phyloP scores from a whole-genome alignment of 1,139 yeast genomes.

The Taphrina confusa region DNA sequence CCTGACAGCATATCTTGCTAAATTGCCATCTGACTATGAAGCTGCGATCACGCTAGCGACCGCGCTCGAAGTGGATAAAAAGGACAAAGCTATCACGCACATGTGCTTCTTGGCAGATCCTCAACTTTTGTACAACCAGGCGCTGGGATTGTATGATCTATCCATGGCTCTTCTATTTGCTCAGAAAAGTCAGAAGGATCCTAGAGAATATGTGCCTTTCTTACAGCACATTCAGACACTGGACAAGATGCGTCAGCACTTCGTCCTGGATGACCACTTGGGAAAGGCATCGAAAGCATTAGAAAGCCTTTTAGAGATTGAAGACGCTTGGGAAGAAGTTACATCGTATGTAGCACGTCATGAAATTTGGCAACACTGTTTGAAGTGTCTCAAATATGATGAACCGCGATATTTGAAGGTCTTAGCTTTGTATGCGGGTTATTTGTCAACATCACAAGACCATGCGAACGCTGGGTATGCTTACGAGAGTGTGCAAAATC shows the following conservation, averaged over 20 bases:
- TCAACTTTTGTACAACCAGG: slow-evolving; percentile 72
- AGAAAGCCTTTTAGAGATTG: slow-evolving; percentile 57
- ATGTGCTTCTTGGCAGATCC: slow-evolving; percentile 90
- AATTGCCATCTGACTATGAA: slow-evolving; percentile 78
- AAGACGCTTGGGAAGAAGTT: slow-evolving; percentile 58
- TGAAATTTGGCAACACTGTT: slow-evolving; percentile 68
- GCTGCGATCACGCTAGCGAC: slow-evolving; percentile 67
- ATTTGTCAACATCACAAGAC: slow-evolving; percentile 31
- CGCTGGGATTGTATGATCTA: slow-evolving; percentile 81
- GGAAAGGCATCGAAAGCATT: slow-evolving; percentile 70
- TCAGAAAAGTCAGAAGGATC: slow-evolving; percentile 96
- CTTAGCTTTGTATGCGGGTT: slow-evolving; percentile 39
- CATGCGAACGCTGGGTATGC: slow-evolving; percentile 74
- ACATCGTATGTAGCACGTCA: slow-evolving; percentile 72
- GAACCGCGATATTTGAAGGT: slow-evolving; percentile 55
- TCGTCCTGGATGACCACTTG: slow-evolving; percentile 77
- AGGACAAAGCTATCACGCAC: slow-evolving; percentile 65
- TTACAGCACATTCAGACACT: slow-evolving; percentile 75
- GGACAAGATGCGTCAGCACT: slow-evolving; percentile 64
- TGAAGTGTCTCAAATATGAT: slow-evolving; percentile 63
- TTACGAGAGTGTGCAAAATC: slow-evolving; percentile 66
- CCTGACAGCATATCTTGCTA: slow-evolving; percentile 89
- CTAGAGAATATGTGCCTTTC: slow-evolving; percentile 93
- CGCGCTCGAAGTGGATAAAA: slow-evolving; percentile 41
- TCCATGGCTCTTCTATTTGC: slow-evolving; percentile 80